phyloP scores from a whole-genome alignment of 768 basidiomycete species.

The Crucibulum laeve region DNA sequence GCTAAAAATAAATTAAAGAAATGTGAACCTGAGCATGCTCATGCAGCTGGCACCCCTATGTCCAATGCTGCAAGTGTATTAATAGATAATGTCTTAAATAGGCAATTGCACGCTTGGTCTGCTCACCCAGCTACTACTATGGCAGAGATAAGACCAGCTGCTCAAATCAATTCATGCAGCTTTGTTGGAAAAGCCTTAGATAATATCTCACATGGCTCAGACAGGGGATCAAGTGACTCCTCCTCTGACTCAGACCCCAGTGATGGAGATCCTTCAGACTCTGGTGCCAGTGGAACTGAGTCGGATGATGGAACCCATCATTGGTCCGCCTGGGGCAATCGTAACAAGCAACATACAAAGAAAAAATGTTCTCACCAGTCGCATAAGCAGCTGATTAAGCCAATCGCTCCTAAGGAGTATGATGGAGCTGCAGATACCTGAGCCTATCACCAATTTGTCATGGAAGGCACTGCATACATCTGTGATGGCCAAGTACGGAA shows the following conservation, averaged over 20 bases:
- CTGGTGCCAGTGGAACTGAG: neutral
- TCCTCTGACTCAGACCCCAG: conserved; percentile 3
- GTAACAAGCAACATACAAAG: neutral
- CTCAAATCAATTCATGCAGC: conserved; percentile 5
- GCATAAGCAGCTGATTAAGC: conserved; percentile 4
- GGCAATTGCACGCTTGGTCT: neutral
- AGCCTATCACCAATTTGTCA: conserved; percentile 12
- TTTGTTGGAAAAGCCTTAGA: conserved; percentile 5
- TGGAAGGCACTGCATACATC: conserved; percentile 11
- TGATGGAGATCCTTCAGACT: neutral
- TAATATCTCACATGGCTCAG: neutral
- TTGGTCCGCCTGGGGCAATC: neutral
- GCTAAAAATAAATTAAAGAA: neutral
- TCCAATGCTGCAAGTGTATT: neutral
- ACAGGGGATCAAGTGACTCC: neutral
- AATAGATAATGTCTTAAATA: neutral
- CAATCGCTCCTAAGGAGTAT: conserved; percentile 14
- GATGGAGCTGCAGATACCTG: conserved; percentile 11
- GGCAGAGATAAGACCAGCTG: conserved; percentile 1
- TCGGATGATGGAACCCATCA: neutral
- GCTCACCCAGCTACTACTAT: neutral
- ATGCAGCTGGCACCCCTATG: neutral
- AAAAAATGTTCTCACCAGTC: neutral
- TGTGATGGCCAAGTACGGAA: conserved; percentile 8
- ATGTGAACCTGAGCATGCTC: neutral